Evolutionary conservation across 2,329 filamentous ascomycete genomes (phyloP).

Genomic region (Raffaelea arxii): DNA sequence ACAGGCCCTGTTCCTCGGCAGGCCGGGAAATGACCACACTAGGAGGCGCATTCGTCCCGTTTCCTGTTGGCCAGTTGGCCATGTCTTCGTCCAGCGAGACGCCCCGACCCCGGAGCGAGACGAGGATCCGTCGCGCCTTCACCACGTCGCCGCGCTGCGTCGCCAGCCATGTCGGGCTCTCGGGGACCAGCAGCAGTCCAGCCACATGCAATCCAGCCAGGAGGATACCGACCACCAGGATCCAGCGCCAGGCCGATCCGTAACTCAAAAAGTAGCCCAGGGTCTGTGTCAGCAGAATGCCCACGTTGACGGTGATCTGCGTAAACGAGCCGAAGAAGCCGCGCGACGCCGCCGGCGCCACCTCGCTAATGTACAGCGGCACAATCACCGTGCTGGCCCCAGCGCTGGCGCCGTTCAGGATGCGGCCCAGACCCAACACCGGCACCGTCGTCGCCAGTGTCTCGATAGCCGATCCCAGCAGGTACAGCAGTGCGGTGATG

Average conservation of each 20-base stretch:
- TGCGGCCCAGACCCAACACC: conserved; percentile 61
- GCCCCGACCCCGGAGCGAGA: conserved; percentile 62
- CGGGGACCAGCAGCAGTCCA: conserved; percentile 67
- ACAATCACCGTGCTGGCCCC: conserved; percentile 88
- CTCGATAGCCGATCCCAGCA: conserved; percentile 66
- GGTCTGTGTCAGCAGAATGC: conserved; percentile 74
- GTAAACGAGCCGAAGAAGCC: conserved; percentile 80
- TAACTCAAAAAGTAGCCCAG: conserved; percentile 82
- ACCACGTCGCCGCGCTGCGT: conserved; percentile 47
- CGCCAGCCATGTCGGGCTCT: conserved; percentile 83
- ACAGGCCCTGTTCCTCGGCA: conserved; percentile 62
- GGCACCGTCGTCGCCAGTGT: conserved; percentile 59
- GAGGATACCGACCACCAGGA: conserved; percentile 62
- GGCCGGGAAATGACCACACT: too few species aligned
- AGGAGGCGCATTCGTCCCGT: conserved; percentile 24
- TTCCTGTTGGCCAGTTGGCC: conserved; percentile 42
- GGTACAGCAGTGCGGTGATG: conserved; percentile 65
- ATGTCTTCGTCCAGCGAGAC: conserved; percentile 67
- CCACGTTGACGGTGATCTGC: conserved; percentile 87
- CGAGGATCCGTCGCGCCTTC: conserved; percentile 57
- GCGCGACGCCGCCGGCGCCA: conserved; percentile 63
- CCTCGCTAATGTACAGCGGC: conserved; percentile 88
- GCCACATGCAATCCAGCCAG: conserved; percentile 59
- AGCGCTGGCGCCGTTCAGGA: conserved; percentile 74
- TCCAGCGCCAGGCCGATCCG: conserved; percentile 71